Percentiles rank a stretch among this genome's conserved stretches.
Evolutionary conservation across 2,329 filamentous ascomycete species (phyloP).

Genomic region (Amphichorda felina): DNA sequence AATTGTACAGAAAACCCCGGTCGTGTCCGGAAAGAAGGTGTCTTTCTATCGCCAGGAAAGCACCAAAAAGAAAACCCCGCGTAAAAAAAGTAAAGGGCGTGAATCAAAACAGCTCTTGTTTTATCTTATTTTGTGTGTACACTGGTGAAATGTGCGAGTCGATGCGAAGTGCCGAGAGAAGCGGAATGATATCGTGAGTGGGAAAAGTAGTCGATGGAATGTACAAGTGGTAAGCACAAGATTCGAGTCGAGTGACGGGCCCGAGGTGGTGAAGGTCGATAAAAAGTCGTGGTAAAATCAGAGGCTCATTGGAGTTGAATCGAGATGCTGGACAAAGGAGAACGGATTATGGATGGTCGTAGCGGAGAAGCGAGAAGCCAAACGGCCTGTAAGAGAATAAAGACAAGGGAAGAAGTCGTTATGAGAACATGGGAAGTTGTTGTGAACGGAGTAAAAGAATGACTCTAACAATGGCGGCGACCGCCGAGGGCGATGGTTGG

Average conservation of each 20-base stretch:
- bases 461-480: constrained; percentile 10
- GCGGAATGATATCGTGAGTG: constrained; percentile 7
- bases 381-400: constrained; percentile 15
- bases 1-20: constrained; percentile 6
- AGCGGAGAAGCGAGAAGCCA: constrained; percentile 15
- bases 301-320: constrained; percentile 26
- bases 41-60: background rate
- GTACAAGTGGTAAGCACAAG: constrained; percentile 14
- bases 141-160: background rate
- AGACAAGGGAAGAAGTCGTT: constrained; percentile 26
- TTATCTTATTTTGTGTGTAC: background rate
- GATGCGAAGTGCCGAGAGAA: background rate
- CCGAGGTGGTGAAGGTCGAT: constrained; percentile 9
- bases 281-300: constrained; percentile 23
- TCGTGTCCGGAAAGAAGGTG: background rate
- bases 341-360: constrained; percentile 19
- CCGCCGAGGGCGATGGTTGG: constrained; percentile 1
- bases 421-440: constrained; percentile 25
- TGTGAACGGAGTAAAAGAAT: constrained; percentile 11
- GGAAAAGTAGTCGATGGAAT: constrained; percentile 13
- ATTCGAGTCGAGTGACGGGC: constrained; percentile 8
- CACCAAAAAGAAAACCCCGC: constrained; percentile 1
- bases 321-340: constrained; percentile 18
- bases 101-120: background rate
- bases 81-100: constrained; percentile 3